Conservation (phyloP, 2,329 filamentous ascomycete genomes). For the Xylariaceae sp. region DNA sequence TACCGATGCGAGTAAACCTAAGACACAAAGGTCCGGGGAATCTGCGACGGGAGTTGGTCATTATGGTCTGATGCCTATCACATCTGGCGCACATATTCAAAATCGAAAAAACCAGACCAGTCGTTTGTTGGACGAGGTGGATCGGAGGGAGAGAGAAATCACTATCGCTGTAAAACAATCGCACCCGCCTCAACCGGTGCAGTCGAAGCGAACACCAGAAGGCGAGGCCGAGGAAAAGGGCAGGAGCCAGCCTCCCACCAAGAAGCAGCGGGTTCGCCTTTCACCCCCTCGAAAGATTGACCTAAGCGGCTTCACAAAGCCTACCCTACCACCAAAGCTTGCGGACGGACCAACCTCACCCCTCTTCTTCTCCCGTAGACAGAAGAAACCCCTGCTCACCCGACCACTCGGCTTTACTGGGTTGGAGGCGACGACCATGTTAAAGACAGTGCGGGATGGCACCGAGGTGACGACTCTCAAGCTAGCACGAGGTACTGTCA, state of each 20-base stretch:
- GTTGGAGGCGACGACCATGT: slow-evolving; percentile 55
- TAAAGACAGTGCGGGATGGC: slow-evolving; percentile 54
- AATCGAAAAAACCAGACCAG: slow-evolving; percentile 26
- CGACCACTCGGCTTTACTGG: slow-evolving; percentile 49
- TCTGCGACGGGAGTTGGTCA: slow-evolving; percentile 38
- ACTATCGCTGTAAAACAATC: slow-evolving; percentile 27
- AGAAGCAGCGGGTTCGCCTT: slow-evolving; percentile 57
- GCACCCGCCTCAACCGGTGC: slow-evolving; percentile 24
- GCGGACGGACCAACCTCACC: slow-evolving; percentile 55
- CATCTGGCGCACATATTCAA: slow-evolving; percentile 30
- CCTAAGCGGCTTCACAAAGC: slow-evolving; percentile 45
- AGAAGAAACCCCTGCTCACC: slow-evolving; percentile 45
- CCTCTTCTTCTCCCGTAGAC: slow-evolving; percentile 58
- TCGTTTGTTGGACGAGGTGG: slow-evolving; percentile 26
- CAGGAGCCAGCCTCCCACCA: slow-evolving; percentile 41
- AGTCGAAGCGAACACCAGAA: slow-evolving; percentile 33
- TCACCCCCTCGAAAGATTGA: slow-evolving; percentile 54
- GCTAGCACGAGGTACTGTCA: slow-evolving; percentile 61
- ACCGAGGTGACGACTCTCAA: slow-evolving; percentile 61
- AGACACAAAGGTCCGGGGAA: slow-evolving; percentile 34
- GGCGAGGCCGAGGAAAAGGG: slow-evolving; percentile 30
- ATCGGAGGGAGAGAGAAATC: slow-evolving; percentile 21
- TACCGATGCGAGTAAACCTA: slow-evolving; percentile 34
- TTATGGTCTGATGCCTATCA: slow-evolving; percentile 41
- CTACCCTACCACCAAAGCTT: slow-evolving; percentile 38